phyloP scores from a whole-genome alignment of 768 basidiomycete species.

The Galerina sulciceps region DNA sequence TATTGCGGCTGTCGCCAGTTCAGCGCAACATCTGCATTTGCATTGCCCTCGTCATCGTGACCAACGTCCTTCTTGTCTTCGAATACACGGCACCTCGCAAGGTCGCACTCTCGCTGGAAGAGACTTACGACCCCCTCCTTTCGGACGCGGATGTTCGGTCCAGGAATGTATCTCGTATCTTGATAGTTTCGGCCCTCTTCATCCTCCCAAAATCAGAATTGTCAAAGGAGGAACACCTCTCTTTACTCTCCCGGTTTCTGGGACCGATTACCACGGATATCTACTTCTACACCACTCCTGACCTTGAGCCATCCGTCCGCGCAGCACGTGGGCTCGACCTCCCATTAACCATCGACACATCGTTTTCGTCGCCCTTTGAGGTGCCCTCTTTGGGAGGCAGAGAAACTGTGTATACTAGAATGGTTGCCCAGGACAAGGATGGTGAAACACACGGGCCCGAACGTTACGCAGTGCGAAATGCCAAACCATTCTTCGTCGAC shows the following conservation, averaged over 20 bases:
- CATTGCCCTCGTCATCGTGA: slow-evolving; percentile 2
- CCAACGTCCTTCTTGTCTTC: slow-evolving; percentile 5
- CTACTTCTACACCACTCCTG: slow-evolving; percentile 55
- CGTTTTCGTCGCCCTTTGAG: slow-evolving; percentile 47
- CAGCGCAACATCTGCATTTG: slow-evolving; percentile 6
- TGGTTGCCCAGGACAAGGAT: slow-evolving; percentile 50
- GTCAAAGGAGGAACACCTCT: neutral
- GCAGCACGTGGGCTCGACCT: slow-evolving; percentile 31
- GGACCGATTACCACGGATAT: slow-evolving; percentile 47
- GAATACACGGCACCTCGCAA: slow-evolving; percentile 2
- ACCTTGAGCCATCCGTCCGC: slow-evolving; percentile 35
- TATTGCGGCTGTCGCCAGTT: slow-evolving; percentile 6
- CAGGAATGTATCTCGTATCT: slow-evolving; percentile 26
- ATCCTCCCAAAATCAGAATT: slow-evolving; percentile 30
- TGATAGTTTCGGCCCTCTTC: slow-evolving; percentile 60
- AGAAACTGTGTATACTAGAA: slow-evolving; percentile 38
- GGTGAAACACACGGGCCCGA: slow-evolving; percentile 42
- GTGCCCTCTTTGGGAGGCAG: slow-evolving; percentile 47
- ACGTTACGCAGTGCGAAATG: slow-evolving; percentile 56
- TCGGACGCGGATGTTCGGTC: neutral
- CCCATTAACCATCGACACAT: slow-evolving; percentile 48
- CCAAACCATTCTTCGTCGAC: slow-evolving; percentile 54
- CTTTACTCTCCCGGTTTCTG: slow-evolving; percentile 19
- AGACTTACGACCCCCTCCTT: neutral
- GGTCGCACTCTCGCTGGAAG: slow-evolving; percentile 3